Conservation (phyloP, 2,329 filamentous ascomycete genomes). For the Fusarium tupiense region DNA sequence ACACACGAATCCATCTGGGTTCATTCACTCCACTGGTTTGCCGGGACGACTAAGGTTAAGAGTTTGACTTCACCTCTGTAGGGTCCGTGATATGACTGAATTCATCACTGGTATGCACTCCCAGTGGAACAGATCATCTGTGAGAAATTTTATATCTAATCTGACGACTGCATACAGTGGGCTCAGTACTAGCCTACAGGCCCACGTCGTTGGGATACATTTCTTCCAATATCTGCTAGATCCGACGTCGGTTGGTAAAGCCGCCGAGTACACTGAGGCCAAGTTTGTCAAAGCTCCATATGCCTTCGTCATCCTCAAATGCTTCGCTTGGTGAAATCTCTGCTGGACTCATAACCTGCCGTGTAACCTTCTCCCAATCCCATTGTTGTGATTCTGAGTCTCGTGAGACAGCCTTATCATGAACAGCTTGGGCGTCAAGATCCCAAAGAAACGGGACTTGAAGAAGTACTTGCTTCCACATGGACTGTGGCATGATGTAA, state of each 20-base stretch:
- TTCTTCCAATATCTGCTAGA: conserved; percentile 23
- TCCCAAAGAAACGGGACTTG: conserved; percentile 19
- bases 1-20: too few relatives aligned
- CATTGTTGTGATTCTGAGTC: neutral
- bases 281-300: neutral
- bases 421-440: neutral
- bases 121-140: too few relatives aligned
- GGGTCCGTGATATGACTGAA: too few relatives aligned
- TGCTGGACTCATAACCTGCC: neutral
- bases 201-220: neutral
- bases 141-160: too few relatives aligned
- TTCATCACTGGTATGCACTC: too few relatives aligned
- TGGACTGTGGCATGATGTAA: neutral
- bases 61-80: too few relatives aligned
- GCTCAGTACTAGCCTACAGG: too few relatives aligned
- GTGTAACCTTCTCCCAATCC: conserved; percentile 17
- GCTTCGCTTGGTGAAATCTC: too few relatives aligned
- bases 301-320: too few relatives aligned
- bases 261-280: neutral
- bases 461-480: conserved; percentile 3
- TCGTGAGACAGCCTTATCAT: neutral
- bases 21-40: too few relatives aligned
- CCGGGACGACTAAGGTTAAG: too few relatives aligned
- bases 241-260: conserved; percentile 5
- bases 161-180: too few relatives aligned